phyloP scores from a whole-genome alignment of 345 rosid genomes.

The Melastoma malabathricum region DNA sequence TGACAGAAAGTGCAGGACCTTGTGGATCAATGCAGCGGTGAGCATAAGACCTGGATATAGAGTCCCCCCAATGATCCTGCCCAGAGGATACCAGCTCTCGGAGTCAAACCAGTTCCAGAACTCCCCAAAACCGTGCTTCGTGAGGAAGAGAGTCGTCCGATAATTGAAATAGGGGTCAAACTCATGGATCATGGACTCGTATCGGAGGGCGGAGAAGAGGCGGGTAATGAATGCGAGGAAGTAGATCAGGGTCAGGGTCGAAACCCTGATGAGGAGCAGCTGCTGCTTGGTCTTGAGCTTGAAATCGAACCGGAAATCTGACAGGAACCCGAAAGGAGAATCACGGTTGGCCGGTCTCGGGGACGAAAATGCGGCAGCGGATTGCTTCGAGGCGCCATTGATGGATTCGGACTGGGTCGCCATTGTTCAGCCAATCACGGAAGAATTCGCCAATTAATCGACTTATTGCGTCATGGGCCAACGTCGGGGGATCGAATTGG shows the following conservation, averaged over 20 bases:
- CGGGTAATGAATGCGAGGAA: slow-evolving; percentile 77
- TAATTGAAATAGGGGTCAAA: slow-evolving; percentile 97
- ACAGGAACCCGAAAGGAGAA: slow-evolving; percentile 10
- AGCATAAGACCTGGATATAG: slow-evolving; percentile 92
- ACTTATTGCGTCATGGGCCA: no score
- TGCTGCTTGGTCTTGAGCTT: slow-evolving; percentile 84
- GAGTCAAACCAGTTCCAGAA: slow-evolving; percentile 99
- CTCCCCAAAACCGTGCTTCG: slow-evolving; percentile 81
- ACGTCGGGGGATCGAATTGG: no score
- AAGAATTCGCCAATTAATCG: no score
- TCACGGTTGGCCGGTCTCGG: slow-evolving; percentile 5
- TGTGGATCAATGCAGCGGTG: slow-evolving; percentile 72
- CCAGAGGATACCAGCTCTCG: slow-evolving; percentile 98
- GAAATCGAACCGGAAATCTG: slow-evolving; percentile 31
- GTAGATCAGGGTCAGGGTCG: slow-evolving; percentile 78
- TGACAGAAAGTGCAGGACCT: slow-evolving; percentile 51
- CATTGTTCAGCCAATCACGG: background rate
- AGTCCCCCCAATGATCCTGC: slow-evolving; percentile 91
- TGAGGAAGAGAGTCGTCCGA: slow-evolving; percentile 69
- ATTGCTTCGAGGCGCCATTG: slow-evolving; percentile 2
- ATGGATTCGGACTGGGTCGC: slow-evolving; percentile 8
- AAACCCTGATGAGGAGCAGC: slow-evolving; percentile 77
- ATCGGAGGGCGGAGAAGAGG: slow-evolving; percentile 81
- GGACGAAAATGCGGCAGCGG: background rate
- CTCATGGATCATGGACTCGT: slow-evolving; percentile 98